Evolutionary conservation across 371 early-diverging fungal genomes (phyloP).

Genomic region (Amoeboaphelidium occidentale): DNA sequence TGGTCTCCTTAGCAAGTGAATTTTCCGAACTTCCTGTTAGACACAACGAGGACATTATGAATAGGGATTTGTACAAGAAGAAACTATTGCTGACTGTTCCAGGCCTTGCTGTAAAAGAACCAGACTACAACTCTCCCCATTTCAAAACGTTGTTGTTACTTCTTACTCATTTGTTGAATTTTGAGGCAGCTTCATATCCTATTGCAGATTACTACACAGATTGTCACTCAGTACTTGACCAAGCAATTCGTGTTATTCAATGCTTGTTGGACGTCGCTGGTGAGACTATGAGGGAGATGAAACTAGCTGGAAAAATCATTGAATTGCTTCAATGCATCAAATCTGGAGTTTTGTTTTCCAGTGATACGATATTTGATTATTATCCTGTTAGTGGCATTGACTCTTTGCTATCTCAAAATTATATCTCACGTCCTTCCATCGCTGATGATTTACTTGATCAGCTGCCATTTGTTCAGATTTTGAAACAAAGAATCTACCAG

Average conservation of each 20-base stretch:
- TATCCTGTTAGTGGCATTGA: constrained; percentile 43
- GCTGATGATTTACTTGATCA: background rate
- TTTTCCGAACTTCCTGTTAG: constrained; percentile 31
- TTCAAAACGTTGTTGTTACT: constrained; percentile 69
- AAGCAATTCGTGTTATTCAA: constrained; percentile 59
- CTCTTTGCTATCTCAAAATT: constrained; percentile 64
- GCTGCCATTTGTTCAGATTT: background rate
- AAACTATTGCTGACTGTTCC: constrained; percentile 4
- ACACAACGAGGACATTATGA: constrained; percentile 35
- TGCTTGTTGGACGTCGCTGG: constrained; percentile 62
- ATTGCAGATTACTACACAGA: constrained; percentile 88
- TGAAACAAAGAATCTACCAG: constrained; percentile 30
- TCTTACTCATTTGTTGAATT: constrained; percentile 51
- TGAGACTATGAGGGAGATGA: background rate
- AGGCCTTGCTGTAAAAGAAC: constrained; percentile 12
- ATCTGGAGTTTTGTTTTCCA: too few species aligned
- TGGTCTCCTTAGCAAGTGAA: constrained; percentile 53
- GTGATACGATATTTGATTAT: too few species aligned
- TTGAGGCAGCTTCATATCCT: constrained; percentile 33
- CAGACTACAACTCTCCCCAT: constrained; percentile 44
- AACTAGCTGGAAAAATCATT: constrained; percentile 9
- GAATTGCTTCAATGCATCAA: constrained; percentile 29
- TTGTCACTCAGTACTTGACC: constrained; percentile 69
- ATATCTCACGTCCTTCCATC: constrained; percentile 32
- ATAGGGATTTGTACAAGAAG: constrained; percentile 16